Evolutionary conservation across 1,284 basidiomycete genomes (phyloP).

Genomic region (Agroathelia rolfsii): DNA sequence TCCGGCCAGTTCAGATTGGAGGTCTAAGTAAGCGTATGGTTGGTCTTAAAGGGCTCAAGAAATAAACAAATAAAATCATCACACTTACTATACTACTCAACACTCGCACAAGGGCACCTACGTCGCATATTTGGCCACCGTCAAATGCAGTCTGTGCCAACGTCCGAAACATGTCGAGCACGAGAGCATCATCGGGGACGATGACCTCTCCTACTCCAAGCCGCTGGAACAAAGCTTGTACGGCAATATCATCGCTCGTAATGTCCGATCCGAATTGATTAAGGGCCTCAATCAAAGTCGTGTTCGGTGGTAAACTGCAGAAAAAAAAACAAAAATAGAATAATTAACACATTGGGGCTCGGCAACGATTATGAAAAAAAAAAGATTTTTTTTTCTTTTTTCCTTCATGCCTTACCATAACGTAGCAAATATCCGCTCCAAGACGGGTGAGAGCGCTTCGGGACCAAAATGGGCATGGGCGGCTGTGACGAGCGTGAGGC

Average conservation of each 20-base stretch:
- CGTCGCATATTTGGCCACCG: conserved; percentile 62
- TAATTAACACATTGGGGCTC: too few species aligned
- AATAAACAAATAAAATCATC: conserved; percentile 9
- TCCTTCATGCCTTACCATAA: too few species aligned
- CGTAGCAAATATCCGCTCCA: conserved; percentile 40
- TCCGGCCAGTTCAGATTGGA: conserved; percentile 67
- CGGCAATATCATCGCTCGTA: conserved; percentile 59
- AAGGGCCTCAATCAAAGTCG: conserved; percentile 61
- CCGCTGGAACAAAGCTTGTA: conserved; percentile 56
- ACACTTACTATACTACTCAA: conserved; percentile 56
- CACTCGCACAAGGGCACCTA: conserved; percentile 66
- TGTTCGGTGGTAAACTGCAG: conserved; percentile 50
- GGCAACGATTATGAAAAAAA: conserved; percentile 11
- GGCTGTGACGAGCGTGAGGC: conserved; percentile 62
- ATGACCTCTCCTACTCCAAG: conserved; percentile 62
- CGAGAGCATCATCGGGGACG: conserved; percentile 60
- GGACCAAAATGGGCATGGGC: conserved; percentile 67
- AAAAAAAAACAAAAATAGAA: conserved; percentile 9
- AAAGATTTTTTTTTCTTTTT: conserved; percentile 10
- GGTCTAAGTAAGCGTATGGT: conserved; percentile 34
- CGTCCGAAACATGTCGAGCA: conserved; percentile 58
- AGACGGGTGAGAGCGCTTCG: conserved; percentile 40
- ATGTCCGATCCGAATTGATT: conserved; percentile 70
- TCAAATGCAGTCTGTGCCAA: conserved; percentile 62
- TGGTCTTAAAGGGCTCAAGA: conserved; percentile 11